phyloP scores from a whole-genome alignment of 169 alveolate species.

The Perkinsus chesapeaki region DNA sequence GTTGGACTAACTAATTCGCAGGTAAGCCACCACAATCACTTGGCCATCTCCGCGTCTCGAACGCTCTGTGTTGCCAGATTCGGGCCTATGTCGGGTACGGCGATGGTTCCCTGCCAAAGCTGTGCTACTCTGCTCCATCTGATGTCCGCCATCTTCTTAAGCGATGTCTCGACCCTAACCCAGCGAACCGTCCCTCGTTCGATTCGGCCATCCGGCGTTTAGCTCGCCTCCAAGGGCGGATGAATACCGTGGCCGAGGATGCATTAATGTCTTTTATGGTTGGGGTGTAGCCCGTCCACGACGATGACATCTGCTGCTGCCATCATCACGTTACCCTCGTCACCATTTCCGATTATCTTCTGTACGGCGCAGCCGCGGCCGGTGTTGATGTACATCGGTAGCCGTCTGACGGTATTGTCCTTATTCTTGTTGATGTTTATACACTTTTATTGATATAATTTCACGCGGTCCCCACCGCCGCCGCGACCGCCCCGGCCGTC shows the following conservation, averaged over 20 bases:
- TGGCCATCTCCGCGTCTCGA: too few species aligned
- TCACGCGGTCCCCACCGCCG: too few species aligned
- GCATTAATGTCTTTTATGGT: slow-evolving; percentile 38
- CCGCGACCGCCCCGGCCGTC: too few species aligned
- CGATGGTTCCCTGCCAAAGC: background rate
- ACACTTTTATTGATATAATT: too few species aligned
- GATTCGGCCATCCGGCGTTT: background rate
- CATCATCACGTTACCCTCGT: background rate
- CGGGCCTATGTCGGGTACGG: background rate
- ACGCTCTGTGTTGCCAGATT: background rate
- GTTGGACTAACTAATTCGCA: background rate
- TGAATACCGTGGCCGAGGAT: slow-evolving; percentile 31
- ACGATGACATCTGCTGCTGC: background rate
- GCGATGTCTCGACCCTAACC: background rate
- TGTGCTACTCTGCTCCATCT: background rate
- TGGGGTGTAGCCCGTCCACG: slow-evolving; percentile 29
- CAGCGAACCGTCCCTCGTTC: background rate
- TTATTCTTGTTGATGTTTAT: too few species aligned
- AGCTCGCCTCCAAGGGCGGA: slow-evolving; percentile 13
- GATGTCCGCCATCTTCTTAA: background rate
- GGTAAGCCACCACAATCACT: background rate
- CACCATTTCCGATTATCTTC: background rate
- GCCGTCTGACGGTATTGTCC: too few species aligned
- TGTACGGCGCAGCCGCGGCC: too few species aligned
- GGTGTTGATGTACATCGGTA: too few species aligned